These are phyloP conservation scores for Asterionellopsis glacialis DNA, from an alignment of 108 stramenopile genomes.

Conservation along the genomic window DNA sequence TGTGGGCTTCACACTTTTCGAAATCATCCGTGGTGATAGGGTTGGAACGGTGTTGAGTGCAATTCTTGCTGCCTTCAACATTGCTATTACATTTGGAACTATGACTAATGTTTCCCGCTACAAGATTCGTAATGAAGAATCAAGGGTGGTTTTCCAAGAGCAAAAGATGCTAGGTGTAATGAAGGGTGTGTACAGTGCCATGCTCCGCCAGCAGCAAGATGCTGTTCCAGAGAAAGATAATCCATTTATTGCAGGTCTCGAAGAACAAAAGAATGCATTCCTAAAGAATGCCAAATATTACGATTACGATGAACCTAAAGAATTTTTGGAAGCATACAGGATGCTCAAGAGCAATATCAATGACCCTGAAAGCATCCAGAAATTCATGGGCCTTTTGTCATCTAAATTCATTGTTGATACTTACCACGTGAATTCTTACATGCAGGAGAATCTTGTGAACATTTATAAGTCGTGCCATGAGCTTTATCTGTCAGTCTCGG, in stretches of 20 bases:
- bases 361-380: conserved; percentile 15
- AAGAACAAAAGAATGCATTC: conserved; percentile 14
- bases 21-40: background rate
- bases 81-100: conserved; percentile 19
- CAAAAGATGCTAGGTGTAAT: conserved; percentile 9
- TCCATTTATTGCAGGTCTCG: conserved; percentile 20
- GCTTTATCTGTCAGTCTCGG: conserved; percentile 5
- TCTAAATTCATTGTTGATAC: conserved; percentile 17
- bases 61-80: conserved; percentile 16
- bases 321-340: conserved; percentile 19
- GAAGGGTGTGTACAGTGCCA: conserved; percentile 15
- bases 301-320: conserved; percentile 18
- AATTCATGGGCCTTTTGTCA: conserved; percentile 17
- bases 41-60: background rate
- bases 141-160: conserved; percentile 10
- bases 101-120: conserved; percentile 21
- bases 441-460: conserved; percentile 30
- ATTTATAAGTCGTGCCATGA: conserved; percentile 14
- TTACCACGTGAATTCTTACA: conserved; percentile 29
- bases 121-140: conserved; percentile 31
- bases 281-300: conserved; percentile 20
- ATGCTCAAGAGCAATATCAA: conserved; percentile 9
- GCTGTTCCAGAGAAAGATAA: conserved; percentile 6
- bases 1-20: conserved; percentile 13
- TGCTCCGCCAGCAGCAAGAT: conserved; percentile 2